A percentile compares a stretch with the other conserved stretches of the same genome.
Conservation (phyloP, 176 grass and related monocot genomes). For the Rhipidocladum racemiflorum region DNA sequence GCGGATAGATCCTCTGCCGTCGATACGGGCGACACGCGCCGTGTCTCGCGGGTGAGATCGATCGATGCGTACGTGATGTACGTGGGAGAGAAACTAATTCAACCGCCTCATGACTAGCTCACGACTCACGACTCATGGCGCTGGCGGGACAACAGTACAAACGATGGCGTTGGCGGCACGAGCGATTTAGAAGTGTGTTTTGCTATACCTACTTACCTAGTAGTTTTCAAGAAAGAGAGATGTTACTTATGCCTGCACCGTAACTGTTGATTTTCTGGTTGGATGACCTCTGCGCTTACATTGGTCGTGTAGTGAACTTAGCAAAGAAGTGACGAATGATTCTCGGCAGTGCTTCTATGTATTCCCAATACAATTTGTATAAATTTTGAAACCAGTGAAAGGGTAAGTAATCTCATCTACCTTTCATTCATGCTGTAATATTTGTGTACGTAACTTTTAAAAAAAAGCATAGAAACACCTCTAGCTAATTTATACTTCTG, state of each 20-base stretch:
- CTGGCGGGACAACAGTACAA: neutral
- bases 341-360: too few relatives aligned
- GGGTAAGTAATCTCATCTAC: too few relatives aligned
- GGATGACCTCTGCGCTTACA: neutral
- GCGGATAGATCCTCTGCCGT: neutral
- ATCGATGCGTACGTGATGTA: neutral
- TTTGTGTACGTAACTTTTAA: too few relatives aligned
- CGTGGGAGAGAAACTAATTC: neutral
- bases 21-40: neutral
- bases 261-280: neutral
- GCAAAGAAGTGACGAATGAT: neutral
- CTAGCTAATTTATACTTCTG: too few relatives aligned
- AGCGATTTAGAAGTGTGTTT: too few relatives aligned
- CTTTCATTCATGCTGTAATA: too few relatives aligned
- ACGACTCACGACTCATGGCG: neutral
- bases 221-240: too few relatives aligned
- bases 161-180: neutral
- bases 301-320: neutral
- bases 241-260: too few relatives aligned
- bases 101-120: neutral
- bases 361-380: too few relatives aligned
- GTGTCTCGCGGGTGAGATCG: neutral
- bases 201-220: too few relatives aligned
- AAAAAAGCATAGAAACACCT: too few relatives aligned
- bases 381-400: too few relatives aligned